Conservation (phyloP, 2,329 filamentous ascomycete species). For the Phoma herbarum region DNA sequence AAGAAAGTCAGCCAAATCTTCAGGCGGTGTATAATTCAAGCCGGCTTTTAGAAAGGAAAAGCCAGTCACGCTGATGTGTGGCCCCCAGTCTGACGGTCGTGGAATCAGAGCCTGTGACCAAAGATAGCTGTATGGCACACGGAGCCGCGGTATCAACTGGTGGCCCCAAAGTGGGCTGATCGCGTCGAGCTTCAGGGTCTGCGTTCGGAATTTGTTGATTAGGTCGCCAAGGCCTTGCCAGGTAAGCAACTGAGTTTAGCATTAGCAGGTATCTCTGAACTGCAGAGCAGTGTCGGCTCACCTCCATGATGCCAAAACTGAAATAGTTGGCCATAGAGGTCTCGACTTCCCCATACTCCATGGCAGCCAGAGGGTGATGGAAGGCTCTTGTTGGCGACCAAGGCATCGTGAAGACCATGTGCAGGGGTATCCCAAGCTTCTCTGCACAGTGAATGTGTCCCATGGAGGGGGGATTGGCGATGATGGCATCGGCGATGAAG, state of each 20-base stretch:
- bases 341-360: constrained; percentile 51
- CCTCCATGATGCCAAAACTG: constrained; percentile 58
- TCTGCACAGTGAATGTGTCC: constrained; percentile 71
- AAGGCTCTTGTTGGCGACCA: constrained; percentile 59
- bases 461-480: constrained; percentile 39
- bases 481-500: constrained; percentile 74
- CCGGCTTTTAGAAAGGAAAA: constrained; percentile 56
- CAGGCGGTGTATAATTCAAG: constrained; percentile 53
- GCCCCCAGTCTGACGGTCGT: constrained; percentile 34
- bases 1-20: constrained; percentile 56
- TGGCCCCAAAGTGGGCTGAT: constrained; percentile 52
- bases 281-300: neutral
- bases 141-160: constrained; percentile 49
- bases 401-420: constrained; percentile 84
- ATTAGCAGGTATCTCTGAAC: neutral
- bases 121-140: constrained; percentile 57
- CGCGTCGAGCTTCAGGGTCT: constrained; percentile 54
- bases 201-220: constrained; percentile 56
- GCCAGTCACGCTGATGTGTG: constrained; percentile 53
- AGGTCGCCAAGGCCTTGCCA: constrained; percentile 62
- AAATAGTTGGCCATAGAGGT: constrained; percentile 54
- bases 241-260: constrained; percentile 48
- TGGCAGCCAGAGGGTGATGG: constrained; percentile 61
- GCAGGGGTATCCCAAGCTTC: constrained; percentile 74
- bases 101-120: constrained; percentile 55